These are phyloP conservation scores for Thelephora terrestris DNA, from an alignment of 1,284 basidiomycete genomes.

Conservation along the genomic window DNA sequence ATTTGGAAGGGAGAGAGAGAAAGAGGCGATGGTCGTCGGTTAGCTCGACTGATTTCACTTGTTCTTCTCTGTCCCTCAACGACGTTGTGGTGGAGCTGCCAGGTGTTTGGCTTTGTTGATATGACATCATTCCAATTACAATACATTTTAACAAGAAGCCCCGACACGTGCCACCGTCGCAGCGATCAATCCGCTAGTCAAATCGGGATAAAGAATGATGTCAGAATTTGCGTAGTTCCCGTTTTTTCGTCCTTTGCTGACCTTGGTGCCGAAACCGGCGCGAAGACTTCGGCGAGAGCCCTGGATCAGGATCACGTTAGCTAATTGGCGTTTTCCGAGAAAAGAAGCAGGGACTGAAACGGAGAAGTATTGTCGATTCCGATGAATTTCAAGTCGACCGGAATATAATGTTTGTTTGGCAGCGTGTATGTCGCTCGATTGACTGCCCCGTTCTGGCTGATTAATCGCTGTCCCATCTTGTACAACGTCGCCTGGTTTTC, in stretches of 20 bases:
- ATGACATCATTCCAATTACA: background rate
- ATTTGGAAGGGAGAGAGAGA: constrained; percentile 12
- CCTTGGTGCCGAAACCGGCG: constrained; percentile 73
- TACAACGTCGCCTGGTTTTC: constrained; percentile 70
- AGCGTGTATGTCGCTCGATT: constrained; percentile 62
- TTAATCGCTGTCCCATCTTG: constrained; percentile 75
- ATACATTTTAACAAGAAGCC: constrained; percentile 1
- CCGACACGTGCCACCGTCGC: constrained; percentile 24
- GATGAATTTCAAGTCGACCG: constrained; percentile 66
- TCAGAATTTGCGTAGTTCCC: background rate
- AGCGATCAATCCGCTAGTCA: constrained; percentile 34
- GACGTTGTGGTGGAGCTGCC: too few species aligned
- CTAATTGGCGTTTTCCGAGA: background rate
- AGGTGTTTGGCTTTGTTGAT: too few species aligned
- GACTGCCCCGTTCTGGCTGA: constrained; percentile 57
- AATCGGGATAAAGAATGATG: constrained; percentile 2
- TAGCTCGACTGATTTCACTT: background rate
- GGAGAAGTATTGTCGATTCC: constrained; percentile 42
- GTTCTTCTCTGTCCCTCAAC: too few species aligned
- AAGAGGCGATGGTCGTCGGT: constrained; percentile 2
- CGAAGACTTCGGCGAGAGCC: constrained; percentile 72
- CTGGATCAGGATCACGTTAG: constrained; percentile 27
- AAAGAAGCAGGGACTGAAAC: constrained; percentile 14
- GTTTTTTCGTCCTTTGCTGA: constrained; percentile 19
- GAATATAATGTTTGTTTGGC: constrained; percentile 93